Conservation (phyloP, 495 filamentous ascomycete genomes). For the Delitschia confertaspora region DNA sequence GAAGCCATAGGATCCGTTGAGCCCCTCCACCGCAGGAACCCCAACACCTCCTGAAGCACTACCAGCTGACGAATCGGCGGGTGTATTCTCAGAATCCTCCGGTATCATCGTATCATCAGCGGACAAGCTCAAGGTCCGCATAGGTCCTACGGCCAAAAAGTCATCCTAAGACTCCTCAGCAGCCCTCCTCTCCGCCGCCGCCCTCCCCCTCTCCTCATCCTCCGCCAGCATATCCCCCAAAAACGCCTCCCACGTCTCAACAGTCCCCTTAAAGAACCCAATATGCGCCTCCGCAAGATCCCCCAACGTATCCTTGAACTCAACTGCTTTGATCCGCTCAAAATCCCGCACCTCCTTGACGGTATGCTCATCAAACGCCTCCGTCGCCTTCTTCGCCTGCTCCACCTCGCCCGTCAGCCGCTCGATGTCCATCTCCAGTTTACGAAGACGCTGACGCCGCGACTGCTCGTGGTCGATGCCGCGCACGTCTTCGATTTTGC, state of each 20-base stretch:
- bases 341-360: constrained; percentile 87
- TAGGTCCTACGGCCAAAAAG: no score
- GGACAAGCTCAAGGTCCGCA: no score
- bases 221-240: constrained; percentile 73
- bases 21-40: no score
- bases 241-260: constrained; percentile 84
- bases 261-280: constrained; percentile 69
- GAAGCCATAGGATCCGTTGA: no score
- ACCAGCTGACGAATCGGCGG: no score
- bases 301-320: constrained; percentile 82
- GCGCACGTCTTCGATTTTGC: constrained; percentile 92
- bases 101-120: no score
- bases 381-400: constrained; percentile 66
- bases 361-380: constrained; percentile 90
- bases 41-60: no score
- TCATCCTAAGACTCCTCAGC: no score
- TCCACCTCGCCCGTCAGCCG: constrained; percentile 84
- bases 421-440: constrained; percentile 84
- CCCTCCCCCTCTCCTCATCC: constrained; percentile 18
- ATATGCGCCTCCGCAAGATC: constrained; percentile 77
- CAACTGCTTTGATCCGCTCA: constrained; percentile 87
- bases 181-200: no score
- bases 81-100: no score
- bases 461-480: constrained; percentile 94
- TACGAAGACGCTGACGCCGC: constrained; percentile 74